Evolutionary conservation across 2,329 filamentous ascomycete species (phyloP).

Genomic region (Zymoseptoria passerinii): DNA sequence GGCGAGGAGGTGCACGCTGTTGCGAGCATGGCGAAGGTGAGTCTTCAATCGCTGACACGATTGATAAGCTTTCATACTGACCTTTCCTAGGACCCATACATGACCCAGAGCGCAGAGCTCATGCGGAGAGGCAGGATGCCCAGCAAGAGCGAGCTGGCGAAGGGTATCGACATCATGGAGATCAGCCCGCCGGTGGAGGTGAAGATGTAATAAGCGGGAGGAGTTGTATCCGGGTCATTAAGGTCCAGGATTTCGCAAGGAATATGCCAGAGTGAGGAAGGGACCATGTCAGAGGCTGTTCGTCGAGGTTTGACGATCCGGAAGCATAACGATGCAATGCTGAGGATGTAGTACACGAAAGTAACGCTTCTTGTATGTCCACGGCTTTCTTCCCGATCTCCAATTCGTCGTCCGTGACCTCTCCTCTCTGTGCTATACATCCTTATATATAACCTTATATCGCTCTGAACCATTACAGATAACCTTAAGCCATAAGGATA

Average conservation of each 20-base stretch:
- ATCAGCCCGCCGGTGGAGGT: conserved; percentile 39
- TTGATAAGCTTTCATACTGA: neutral
- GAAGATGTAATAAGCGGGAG: neutral
- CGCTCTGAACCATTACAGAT: neutral
- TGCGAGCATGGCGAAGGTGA: conserved; percentile 83
- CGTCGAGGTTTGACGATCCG: neutral
- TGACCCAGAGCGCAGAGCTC: conserved; percentile 73
- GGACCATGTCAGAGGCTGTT: neutral
- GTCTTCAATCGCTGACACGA: conserved; percentile 32
- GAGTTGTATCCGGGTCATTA: neutral
- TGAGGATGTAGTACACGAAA: neutral
- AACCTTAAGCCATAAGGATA: neutral
- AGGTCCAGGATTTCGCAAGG: neutral
- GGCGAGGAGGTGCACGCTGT: conserved; percentile 83
- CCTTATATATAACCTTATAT: neutral
- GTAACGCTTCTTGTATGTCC: neutral
- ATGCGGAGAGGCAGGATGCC: conserved; percentile 80
- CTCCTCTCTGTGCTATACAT: neutral
- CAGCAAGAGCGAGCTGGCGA: conserved; percentile 64
- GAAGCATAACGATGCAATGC: neutral
- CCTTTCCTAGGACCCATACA: conserved; percentile 78
- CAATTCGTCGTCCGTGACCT: neutral
- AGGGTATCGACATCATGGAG: conserved; percentile 45
- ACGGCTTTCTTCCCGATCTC: neutral
- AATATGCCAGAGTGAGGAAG: neutral